Percentiles rank a stretch among this genome's conserved stretches.
phyloP scores from a whole-genome alignment of 306 rosid species.

The Rubus parviflorus region DNA sequence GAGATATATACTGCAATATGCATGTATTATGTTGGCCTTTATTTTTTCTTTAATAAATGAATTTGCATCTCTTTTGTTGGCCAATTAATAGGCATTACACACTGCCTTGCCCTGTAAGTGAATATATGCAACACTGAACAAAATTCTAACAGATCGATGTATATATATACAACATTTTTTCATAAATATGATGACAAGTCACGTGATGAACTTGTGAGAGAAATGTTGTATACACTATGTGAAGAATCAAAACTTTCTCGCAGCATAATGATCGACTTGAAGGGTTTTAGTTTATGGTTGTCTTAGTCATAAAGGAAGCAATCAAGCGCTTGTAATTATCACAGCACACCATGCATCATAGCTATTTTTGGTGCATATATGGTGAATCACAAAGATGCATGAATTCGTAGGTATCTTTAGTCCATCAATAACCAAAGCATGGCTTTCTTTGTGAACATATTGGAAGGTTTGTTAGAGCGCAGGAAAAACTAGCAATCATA shows the following conservation, averaged over 20 bases:
- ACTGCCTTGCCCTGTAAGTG: too few species aligned
- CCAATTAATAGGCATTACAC: neutral
- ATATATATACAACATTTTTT: too few species aligned
- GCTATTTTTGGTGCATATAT: neutral
- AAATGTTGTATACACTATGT: neutral
- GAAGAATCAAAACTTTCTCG: neutral
- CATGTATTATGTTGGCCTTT: neutral
- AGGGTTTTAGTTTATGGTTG: neutral
- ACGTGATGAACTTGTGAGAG: neutral
- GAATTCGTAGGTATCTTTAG: neutral
- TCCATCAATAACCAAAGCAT: neutral
- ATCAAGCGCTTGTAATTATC: neutral
- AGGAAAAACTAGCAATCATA: conserved; percentile 25
- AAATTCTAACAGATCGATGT: too few species aligned
- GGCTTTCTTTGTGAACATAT: neutral
- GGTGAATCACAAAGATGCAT: neutral
- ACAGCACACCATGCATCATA: neutral
- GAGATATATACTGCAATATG: neutral
- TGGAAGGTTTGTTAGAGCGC: conserved; percentile 13
- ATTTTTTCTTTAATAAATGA: neutral
- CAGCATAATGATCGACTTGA: neutral
- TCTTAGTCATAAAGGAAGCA: neutral
- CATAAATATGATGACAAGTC: neutral
- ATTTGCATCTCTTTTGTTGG: conserved; percentile 4
- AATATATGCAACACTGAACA: neutral